phyloP scores from a whole-genome alignment of 352 stramenopile species.

The Salisapilia sapeloensis region DNA sequence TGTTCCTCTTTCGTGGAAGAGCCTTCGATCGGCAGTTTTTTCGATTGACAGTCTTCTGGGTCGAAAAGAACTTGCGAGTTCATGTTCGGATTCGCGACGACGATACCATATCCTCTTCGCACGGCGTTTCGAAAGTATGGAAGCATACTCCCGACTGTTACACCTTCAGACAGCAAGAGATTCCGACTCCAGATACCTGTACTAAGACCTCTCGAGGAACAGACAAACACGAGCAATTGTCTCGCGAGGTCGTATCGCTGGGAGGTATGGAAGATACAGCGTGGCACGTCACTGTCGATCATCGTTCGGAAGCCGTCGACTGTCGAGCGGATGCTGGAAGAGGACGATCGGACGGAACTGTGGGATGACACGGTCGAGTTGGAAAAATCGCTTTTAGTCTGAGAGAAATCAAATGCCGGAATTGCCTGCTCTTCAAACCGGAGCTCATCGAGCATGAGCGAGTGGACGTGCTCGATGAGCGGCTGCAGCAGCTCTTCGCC shows the following conservation, averaged over 20 bases:
- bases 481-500: conserved; percentile 49
- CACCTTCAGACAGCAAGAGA: conserved; percentile 67
- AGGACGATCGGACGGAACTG: conserved; percentile 38
- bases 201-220: conserved; percentile 51
- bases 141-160: conserved; percentile 80
- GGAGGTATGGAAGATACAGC: conserved; percentile 71
- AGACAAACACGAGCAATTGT: conserved; percentile 73
- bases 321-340: conserved; percentile 67
- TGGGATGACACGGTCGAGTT: conserved; percentile 22
- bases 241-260: conserved; percentile 55
- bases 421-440: conserved; percentile 68
- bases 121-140: conserved; percentile 71
- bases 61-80: conserved; percentile 75
- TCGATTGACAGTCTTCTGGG: conserved; percentile 18
- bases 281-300: conserved; percentile 57
- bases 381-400: conserved; percentile 14
- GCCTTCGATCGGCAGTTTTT: conserved; percentile 70
- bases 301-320: conserved; percentile 70
- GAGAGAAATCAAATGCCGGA: conserved; percentile 37
- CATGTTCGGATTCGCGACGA: conserved; percentile 85
- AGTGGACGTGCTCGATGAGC: conserved; percentile 62
- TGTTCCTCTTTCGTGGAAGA: conserved; percentile 80
- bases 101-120: conserved; percentile 55
- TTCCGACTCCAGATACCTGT: conserved; percentile 82
- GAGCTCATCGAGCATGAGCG: conserved; percentile 63